phyloP scores from a whole-genome alignment of 208 protist species.

The Balamuthia mandrillaris region DNA sequence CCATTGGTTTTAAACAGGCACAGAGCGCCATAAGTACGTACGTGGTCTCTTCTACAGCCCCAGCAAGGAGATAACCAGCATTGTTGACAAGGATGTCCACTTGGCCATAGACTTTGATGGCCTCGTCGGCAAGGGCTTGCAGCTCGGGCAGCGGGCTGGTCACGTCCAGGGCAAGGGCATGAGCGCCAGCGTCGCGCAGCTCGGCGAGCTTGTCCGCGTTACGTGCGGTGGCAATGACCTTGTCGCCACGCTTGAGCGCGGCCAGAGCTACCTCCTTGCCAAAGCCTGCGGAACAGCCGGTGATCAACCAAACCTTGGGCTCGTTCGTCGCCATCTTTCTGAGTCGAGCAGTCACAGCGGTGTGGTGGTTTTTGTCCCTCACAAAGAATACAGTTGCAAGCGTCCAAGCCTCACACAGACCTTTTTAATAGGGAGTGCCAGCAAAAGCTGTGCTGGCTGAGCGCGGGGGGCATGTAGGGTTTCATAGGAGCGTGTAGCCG shows the following conservation, averaged over 20 bases:
- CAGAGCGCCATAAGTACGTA: not conserved
- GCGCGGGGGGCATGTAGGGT: no score
- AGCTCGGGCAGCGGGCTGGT: not conserved
- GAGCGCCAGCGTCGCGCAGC: not conserved
- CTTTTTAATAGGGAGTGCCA: no score
- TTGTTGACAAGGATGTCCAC: constrained; percentile 40
- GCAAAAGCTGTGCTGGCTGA: no score
- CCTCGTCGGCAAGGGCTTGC: not conserved
- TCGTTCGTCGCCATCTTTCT: no score
- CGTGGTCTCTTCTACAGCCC: not conserved
- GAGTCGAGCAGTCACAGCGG: no score
- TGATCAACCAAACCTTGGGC: constrained; percentile 11
- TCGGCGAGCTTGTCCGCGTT: not conserved
- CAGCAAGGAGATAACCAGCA: constrained; percentile 10
- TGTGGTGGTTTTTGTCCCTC: no score
- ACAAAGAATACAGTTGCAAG: no score
- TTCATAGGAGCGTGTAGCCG: no score
- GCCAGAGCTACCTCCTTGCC: constrained; percentile 13
- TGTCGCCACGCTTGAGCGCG: constrained; percentile 23
- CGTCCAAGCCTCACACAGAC: no score
- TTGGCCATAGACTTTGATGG: constrained; percentile 12
- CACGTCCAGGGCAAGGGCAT: constrained; percentile 24
- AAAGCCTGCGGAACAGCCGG: constrained; percentile 33
- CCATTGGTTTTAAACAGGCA: no score
- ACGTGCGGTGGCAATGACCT: constrained; percentile 35